Base-by-base conservation (phyloP, 768 basidiomycete species). In the Rhodotorula toruloides region DNA sequence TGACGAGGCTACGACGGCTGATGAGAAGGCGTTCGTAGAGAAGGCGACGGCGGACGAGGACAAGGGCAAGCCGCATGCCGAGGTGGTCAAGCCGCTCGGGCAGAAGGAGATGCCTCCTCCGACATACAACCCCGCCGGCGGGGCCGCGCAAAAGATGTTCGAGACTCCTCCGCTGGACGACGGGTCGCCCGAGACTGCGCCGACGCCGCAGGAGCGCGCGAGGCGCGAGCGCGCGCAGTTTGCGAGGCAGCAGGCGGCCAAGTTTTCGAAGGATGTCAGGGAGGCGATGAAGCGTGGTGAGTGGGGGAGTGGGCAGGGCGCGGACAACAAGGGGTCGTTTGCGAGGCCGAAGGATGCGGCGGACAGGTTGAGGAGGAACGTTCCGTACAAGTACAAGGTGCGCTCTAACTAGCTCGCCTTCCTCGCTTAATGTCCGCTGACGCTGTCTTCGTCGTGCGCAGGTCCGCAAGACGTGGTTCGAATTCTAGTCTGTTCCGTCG, bases 331-430 rank as follows among this genome's bases (percentile, higher is more conserved):
- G n/a, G 52, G 37, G 34, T 47, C 57, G 17, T 76, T 74, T 46
- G 67, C 62, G 27, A 54, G 64, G 48, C 73, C 75, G 16, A 71
- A 72, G 59, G 73, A 76, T 46, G 54, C 54, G 50, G 70, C 72
- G 16, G 74, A 76, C 46, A 55, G 69, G 19, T 31, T 76, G 40
- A 44, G 75, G 48, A 64, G 63, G 37, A 64, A 62, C 43, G 61
- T 76, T 8, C 75, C 75, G 21, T 76, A 72, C 65, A 75, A 75
- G 63, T 74, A 49, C 62, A 70, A 59, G 68, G 53, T 72, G 12
- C 29, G 55, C 21, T 22, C n/a, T 52, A 9, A 19, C 17, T 29
- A n/a, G 5, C 17, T 47, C 32, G 11, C n/a, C 9, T 27, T 40
- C 7, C 17, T 27, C 9, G 22, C 4, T 16, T 12, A 21, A 21